phyloP scores from a whole-genome alignment of 2,329 filamentous ascomycete genomes.

The Xylaria sp. region DNA sequence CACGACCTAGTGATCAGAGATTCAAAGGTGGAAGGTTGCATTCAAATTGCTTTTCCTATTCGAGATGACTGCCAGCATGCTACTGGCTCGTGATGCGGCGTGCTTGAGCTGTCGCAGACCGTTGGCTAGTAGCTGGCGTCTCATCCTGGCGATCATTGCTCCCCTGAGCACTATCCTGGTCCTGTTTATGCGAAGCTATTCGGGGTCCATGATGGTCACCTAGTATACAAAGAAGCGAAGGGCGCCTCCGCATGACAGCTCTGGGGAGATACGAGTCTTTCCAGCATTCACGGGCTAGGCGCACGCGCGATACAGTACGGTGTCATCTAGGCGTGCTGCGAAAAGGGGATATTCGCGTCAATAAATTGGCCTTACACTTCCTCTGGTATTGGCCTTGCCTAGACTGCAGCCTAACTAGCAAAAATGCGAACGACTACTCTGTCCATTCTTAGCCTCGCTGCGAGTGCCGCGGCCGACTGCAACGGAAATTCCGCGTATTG shows the following conservation, averaged over 20 bases:
- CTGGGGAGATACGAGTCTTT: not conserved
- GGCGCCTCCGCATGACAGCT: constrained; percentile 5
- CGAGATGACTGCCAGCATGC: constrained; percentile 22
- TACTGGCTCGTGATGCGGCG: constrained; percentile 32
- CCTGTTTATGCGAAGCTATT: constrained; percentile 21
- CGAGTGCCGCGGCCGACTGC: constrained; percentile 53
- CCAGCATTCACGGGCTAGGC: not conserved
- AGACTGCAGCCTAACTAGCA: not conserved
- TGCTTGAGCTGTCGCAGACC: constrained; percentile 1
- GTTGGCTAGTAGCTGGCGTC: not conserved
- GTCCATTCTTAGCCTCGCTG: constrained; percentile 40
- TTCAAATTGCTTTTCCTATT: constrained; percentile 22
- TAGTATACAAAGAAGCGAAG: constrained; percentile 15
- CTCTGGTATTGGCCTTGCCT: not conserved
- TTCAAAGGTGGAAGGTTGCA: constrained; percentile 35
- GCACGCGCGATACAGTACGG: constrained; percentile 3
- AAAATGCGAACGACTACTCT: constrained; percentile 34
- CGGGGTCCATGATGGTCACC: constrained; percentile 1
- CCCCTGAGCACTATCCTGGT: constrained; percentile 2
- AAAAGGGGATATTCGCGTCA: not conserved
- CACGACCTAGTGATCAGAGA: not conserved
- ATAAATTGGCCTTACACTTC: not conserved
- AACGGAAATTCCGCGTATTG: constrained; percentile 69
- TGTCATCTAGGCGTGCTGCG: not conserved
- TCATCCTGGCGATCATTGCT: constrained; percentile 19